Percentiles rank a stretch among this genome's conserved stretches.
Conservation (phyloP, 176 grass and related monocot species). For the Poa annua region DNA sequence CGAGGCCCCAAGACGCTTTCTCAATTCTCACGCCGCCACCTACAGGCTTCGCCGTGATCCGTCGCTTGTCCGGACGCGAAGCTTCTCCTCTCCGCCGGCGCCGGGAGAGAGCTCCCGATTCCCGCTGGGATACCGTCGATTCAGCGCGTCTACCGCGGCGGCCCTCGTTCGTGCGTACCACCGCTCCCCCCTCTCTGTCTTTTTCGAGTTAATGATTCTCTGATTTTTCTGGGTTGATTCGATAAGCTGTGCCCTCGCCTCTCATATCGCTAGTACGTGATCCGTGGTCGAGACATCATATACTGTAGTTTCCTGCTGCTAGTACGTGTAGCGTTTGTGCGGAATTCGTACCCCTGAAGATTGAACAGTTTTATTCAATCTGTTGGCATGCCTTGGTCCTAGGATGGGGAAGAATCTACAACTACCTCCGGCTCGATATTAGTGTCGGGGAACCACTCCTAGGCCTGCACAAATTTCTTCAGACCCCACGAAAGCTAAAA, state of each 20-base stretch:
- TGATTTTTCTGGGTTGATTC: background rate
- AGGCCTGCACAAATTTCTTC: no score
- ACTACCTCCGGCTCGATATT: no score
- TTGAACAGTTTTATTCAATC: background rate
- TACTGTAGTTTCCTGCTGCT: background rate
- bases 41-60: background rate
- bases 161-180: background rate
- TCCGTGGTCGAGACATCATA: background rate
- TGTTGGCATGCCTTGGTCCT: background rate
- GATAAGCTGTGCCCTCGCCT: background rate
- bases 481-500: no score
- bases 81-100: background rate
- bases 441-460: no score
- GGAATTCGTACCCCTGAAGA: background rate
- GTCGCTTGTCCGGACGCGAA: conserved; percentile 10
- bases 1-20: background rate
- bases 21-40: background rate
- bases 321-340: background rate
- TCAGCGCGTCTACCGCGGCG: background rate
- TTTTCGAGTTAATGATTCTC: background rate
- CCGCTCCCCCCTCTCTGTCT: background rate
- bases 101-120: background rate
- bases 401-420: background rate
- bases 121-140: background rate
- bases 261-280: background rate